Evolutionary conservation across 345 rosid species (phyloP), one percentile per base, ranked within the genome.

Genomic region (Clausena lansium): DNA sequence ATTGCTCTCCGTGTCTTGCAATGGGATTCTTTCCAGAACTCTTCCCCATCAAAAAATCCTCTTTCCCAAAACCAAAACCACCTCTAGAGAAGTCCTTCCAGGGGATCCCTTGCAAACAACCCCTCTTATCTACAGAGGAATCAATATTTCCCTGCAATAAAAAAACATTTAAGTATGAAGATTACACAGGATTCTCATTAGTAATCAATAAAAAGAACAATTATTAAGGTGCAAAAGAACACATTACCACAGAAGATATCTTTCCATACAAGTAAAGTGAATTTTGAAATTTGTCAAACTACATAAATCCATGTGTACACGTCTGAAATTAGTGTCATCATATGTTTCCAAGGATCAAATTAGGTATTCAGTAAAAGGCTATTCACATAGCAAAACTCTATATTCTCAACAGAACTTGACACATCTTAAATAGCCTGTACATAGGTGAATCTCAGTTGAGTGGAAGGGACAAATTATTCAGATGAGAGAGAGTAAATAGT

Each of bases 21-120:
- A 81, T 73, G 15, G 69, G 45, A 78, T 80, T 84, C 80, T 86
- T 89, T 55, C 86, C 83, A 7, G 81, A 60, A 14, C 50, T 78
- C 89, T 81, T 93, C 71, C 91, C 93, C 73, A 85, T 76, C 65
- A 68, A 78, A 75, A 86, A 82, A 69, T 87, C 87, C 65, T 88
- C 96, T 80, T 81, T 93, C 83, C 87, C 89, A 71, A 88, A 70
- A 77, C 78, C 76, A 81, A 90, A 87, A 75, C 91, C 88, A 59
- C 84, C 86, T 60, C 73, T 77, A 7, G 92, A 80, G 75, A 91
- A 93, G 83, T 88, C 91, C 78, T 91, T 93, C 96, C 93, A 89
- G 35, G 93, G 93, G 36, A 88, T 86, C 76, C 93, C 95, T 80
- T 86, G 88, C 82, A 90, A 83, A 71, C 86, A 88, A 32, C 78